These are phyloP conservation scores for Blastobotrys buckinghamii DNA, from an alignment of 1,139 yeast species.

Conservation along the genomic window DNA sequence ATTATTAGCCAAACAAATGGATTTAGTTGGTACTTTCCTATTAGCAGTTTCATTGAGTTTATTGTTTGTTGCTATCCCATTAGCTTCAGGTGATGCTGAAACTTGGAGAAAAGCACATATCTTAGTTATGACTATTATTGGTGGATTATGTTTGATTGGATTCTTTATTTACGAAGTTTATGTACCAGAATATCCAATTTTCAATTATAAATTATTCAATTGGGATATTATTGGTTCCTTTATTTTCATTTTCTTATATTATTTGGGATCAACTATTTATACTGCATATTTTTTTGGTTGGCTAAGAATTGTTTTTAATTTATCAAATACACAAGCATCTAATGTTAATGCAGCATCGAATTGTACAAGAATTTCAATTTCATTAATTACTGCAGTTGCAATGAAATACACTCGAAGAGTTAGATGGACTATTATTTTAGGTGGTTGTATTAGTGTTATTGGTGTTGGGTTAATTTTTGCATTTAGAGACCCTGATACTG, in stretches of 20 bases:
- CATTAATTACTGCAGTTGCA: constrained; percentile 52
- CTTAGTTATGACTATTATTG: constrained; percentile 13
- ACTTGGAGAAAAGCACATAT: constrained; percentile 15
- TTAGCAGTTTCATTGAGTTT: constrained; percentile 17
- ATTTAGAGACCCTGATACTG: constrained; percentile 14
- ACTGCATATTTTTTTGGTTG: constrained; percentile 26
- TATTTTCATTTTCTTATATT: constrained; percentile 14
- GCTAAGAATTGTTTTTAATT: constrained; percentile 48
- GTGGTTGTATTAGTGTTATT: constrained; percentile 47
- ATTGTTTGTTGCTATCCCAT: constrained; percentile 19
- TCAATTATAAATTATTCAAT: constrained; percentile 12
- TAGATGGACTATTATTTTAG: constrained; percentile 54
- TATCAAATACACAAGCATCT: constrained; percentile 53
- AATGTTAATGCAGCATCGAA: constrained; percentile 56
- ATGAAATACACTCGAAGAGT: constrained; percentile 43
- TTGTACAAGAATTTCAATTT: constrained; percentile 55
- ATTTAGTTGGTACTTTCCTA: constrained; percentile 16
- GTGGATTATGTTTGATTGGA: constrained; percentile 12
- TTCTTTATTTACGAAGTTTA: constrained; percentile 15
- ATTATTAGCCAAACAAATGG: constrained; percentile 12
- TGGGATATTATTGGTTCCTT: constrained; percentile 13
- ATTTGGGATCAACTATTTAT: constrained; percentile 17
- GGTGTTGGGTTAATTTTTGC: constrained; percentile 39
- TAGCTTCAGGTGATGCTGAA: constrained; percentile 13
- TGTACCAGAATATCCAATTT: constrained; percentile 15